A percentile compares a stretch with the other conserved stretches of the same genome.
These are phyloP conservation scores for Phaeosphaeriaceae sp. DNA, from an alignment of 2,329 filamentous ascomycete species.

Conservation along the genomic window DNA sequence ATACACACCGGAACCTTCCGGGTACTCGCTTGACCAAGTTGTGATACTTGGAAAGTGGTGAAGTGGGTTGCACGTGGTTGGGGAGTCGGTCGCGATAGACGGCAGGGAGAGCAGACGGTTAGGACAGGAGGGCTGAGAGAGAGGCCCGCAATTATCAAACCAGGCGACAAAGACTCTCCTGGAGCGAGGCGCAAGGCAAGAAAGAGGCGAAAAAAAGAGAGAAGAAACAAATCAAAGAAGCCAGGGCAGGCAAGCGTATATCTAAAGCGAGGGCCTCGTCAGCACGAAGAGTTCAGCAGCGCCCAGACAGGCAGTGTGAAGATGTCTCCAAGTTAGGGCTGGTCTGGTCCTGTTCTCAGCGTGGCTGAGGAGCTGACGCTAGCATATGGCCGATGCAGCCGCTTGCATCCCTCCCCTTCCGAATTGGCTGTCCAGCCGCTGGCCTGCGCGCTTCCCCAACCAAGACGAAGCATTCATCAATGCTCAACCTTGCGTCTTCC, in stretches of 20 bases:
- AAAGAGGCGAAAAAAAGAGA: constrained; percentile 13
- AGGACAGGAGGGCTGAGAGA: neutral
- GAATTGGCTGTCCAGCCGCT: constrained; percentile 1
- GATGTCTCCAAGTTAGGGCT: constrained; percentile 6
- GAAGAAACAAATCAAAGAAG: constrained; percentile 9
- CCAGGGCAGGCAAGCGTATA: constrained; percentile 10
- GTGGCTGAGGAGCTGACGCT: constrained; percentile 3
- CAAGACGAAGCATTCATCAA: no score
- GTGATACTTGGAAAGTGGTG: constrained; percentile 3
- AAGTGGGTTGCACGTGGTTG: no score
- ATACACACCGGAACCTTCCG: constrained; percentile 13
- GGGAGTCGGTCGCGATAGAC: no score
- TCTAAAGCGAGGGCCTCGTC: constrained; percentile 14
- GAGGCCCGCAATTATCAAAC: constrained; percentile 26
- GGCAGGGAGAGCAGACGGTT: constrained; percentile 12
- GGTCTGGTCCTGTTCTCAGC: constrained; percentile 2
- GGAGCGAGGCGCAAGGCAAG: constrained; percentile 31
- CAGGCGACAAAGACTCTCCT: constrained; percentile 26
- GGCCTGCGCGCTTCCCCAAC: neutral
- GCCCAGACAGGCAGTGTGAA: constrained; percentile 21
- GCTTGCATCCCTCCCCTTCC: no score
- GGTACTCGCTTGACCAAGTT: constrained; percentile 11
- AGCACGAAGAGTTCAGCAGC: constrained; percentile 18
- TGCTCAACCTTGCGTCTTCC: no score
- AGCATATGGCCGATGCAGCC: neutral